Evolutionary conservation across 768 basidiomycete species (phyloP).

Genomic region (Hemileccinum rubropunctum): DNA sequence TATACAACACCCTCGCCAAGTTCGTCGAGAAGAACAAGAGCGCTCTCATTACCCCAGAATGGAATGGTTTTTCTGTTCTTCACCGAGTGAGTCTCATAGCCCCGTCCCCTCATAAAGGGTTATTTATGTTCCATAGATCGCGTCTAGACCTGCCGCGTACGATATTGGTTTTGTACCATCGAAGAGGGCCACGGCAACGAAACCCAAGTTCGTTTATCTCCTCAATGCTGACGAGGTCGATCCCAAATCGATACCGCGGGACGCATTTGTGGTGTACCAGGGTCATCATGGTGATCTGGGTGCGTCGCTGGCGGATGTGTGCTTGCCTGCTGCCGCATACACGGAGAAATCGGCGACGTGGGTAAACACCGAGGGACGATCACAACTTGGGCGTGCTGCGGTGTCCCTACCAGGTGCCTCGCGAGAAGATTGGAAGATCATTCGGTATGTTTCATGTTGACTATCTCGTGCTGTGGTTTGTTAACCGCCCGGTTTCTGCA

Average conservation of each 20-base stretch:
- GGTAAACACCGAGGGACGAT: conserved; percentile 95
- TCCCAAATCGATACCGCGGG: conserved; percentile 79
- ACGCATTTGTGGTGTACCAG: conserved; percentile 98
- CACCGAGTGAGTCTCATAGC: conserved; percentile 64
- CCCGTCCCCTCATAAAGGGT: not conserved
- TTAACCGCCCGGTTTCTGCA: conserved; percentile 23
- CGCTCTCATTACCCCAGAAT: conserved; percentile 78
- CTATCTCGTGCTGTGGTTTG: not conserved
- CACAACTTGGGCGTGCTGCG: conserved; percentile 87
- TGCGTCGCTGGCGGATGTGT: conserved; percentile 96
- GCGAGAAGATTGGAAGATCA: conserved; percentile 96
- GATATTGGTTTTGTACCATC: conserved; percentile 93
- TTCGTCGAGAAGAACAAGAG: conserved; percentile 77
- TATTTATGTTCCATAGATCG: conserved; percentile 49
- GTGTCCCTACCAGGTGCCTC: conserved; percentile 94
- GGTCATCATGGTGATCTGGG: conserved; percentile 98
- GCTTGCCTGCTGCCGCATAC: conserved; percentile 89
- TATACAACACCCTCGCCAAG: conserved; percentile 73
- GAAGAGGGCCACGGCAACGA: conserved; percentile 65
- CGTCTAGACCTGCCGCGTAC: conserved; percentile 91
- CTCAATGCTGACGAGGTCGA: conserved; percentile 95
- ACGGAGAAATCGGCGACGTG: conserved; percentile 90
- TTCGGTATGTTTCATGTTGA: conserved; percentile 53
- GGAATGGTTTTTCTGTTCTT: conserved; percentile 93
- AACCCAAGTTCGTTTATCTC: conserved; percentile 94